Conservation (phyloP, 768 basidiomycete genomes). For the Bullera alba region DNA sequence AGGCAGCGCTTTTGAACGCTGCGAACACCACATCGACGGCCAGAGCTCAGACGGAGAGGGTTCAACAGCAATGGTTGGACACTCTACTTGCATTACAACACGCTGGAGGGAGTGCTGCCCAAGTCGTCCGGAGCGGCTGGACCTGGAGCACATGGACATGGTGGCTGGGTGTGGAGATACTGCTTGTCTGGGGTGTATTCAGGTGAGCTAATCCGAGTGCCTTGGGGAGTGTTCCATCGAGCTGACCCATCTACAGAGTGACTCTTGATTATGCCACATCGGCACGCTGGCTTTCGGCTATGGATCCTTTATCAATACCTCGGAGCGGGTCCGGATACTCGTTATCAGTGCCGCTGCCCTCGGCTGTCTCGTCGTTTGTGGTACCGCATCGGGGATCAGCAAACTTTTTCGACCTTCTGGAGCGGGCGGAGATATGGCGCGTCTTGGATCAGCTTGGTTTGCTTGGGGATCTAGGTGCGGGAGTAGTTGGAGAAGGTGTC, state of each 20-base stretch:
- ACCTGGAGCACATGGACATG: conserved; percentile 32
- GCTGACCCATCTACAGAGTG: conserved; percentile 3
- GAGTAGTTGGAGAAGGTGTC: conserved; percentile 1
- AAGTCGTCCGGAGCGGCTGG: conserved; percentile 14
- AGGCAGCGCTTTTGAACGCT: conserved; percentile 7
- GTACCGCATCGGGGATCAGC: conserved; percentile 16
- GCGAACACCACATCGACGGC: conserved; percentile 5
- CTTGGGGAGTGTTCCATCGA: background rate
- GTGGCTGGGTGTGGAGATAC: conserved; percentile 27
- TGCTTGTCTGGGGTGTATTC: conserved; percentile 37
- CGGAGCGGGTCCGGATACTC: background rate
- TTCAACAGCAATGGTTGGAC: conserved; percentile 25
- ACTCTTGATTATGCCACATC: conserved; percentile 36
- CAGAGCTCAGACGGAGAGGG: conserved; percentile 10
- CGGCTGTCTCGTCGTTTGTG: conserved; percentile 14
- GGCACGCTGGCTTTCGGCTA: conserved; percentile 7
- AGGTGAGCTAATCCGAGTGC: conserved; percentile 12
- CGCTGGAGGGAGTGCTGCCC: background rate
- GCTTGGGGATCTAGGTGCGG: background rate
- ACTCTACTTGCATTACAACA: conserved; percentile 11
- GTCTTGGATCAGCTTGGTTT: conserved; percentile 1
- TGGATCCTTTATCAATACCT: conserved; percentile 16
- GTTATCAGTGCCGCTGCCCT: conserved; percentile 15
- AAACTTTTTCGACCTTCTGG: conserved; percentile 36
- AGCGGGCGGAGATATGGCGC: conserved; percentile 19